phyloP scores from a whole-genome alignment of 2,329 filamentous ascomycete genomes.

The Alternaria alternata region DNA sequence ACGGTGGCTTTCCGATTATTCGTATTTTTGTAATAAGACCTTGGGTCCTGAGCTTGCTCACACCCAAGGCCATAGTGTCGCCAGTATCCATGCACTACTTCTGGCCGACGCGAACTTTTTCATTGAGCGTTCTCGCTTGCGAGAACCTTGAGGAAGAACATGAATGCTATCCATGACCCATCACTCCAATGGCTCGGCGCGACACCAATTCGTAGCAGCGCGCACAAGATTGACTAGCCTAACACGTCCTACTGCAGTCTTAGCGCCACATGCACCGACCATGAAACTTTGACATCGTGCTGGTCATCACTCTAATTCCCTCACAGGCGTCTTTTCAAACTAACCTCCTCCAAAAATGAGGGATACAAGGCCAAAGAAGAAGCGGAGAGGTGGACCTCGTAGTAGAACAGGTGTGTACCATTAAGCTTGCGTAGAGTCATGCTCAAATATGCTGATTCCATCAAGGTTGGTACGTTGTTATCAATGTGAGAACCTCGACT shows the following conservation, averaged over 20 bases:
- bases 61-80: not conserved
- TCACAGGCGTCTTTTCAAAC: not conserved
- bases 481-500: not conserved
- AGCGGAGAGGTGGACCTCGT: constrained; percentile 33
- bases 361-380: constrained; percentile 25
- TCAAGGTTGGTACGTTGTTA: constrained; percentile 14
- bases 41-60: not conserved
- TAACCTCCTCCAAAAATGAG: constrained; percentile 1
- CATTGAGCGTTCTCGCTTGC: not conserved
- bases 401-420: constrained; percentile 32
- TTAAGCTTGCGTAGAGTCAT: not conserved
- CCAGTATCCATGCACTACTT: not conserved
- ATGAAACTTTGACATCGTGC: not conserved
- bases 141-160: not conserved
- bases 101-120: not conserved
- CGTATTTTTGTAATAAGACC: not conserved
- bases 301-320: not conserved
- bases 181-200: not conserved
- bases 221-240: not conserved
- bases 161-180: not conserved
- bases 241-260: not conserved
- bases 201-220: not conserved
- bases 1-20: not conserved
- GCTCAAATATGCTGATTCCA: constrained; percentile 1
- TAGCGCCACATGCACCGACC: not conserved